A percentile compares a stretch with the other conserved stretches of the same genome.
Conservation (phyloP, 805 yeast genomes). For the Yarrowia phangngaensis region DNA sequence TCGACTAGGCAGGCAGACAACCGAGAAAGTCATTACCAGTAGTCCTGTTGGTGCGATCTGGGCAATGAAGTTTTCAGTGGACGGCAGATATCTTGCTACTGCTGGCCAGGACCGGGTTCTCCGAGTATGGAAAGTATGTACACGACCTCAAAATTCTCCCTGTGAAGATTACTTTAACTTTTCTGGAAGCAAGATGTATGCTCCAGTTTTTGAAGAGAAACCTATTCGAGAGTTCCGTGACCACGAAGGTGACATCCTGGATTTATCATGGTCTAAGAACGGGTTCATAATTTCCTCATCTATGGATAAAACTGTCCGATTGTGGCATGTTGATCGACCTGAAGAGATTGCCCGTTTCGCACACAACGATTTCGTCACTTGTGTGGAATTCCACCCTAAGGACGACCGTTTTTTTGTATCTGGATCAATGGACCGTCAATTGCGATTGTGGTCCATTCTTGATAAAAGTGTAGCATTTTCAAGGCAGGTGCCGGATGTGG, state of each 20-base stretch:
- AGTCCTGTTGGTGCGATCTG: conserved; percentile 52
- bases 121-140: conserved; percentile 68
- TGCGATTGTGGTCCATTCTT: conserved; percentile 80
- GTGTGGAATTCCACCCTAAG: conserved; percentile 71
- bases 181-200: conserved; percentile 43
- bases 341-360: conserved; percentile 59
- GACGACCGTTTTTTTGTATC: conserved; percentile 85
- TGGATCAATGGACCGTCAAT: conserved; percentile 71
- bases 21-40: conserved; percentile 5
- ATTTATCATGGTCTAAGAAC: conserved; percentile 84
- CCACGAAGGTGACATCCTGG: conserved; percentile 67
- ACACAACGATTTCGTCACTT: conserved; percentile 80
- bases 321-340: conserved; percentile 78
- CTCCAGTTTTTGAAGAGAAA: conserved; percentile 71
- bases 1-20: conserved; percentile 3
- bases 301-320: conserved; percentile 74
- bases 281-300: conserved; percentile 75
- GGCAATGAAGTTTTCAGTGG: conserved; percentile 66
- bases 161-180: conserved; percentile 2
- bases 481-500: conserved; percentile 57
- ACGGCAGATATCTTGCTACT: conserved; percentile 79
- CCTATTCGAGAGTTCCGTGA: conserved; percentile 62
- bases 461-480: conserved; percentile 63
- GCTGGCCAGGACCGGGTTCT: conserved; percentile 75
- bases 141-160: conserved; percentile 13